Conservation (phyloP, 2,329 filamentous ascomycete genomes). For the Diplocarpon rosae region DNA sequence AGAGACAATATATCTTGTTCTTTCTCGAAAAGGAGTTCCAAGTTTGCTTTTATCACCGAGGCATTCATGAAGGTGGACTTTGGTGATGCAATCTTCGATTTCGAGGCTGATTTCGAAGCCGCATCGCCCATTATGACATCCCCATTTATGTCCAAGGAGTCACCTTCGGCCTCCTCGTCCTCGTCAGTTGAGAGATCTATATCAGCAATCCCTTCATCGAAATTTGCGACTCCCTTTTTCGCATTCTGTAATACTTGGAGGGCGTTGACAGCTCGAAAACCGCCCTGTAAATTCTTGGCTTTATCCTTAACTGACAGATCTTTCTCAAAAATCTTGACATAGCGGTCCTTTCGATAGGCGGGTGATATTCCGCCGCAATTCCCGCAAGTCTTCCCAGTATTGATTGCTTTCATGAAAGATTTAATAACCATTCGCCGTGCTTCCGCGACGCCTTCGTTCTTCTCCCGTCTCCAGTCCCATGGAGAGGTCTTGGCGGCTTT, state of each 20-base stretch:
- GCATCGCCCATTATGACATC: slow-evolving; percentile 47
- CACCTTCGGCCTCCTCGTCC: slow-evolving; percentile 33
- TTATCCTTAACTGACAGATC: slow-evolving; percentile 63
- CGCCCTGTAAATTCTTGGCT: slow-evolving; percentile 61
- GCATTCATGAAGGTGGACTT: slow-evolving; percentile 69
- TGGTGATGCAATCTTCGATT: slow-evolving; percentile 30
- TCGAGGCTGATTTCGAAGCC: slow-evolving; percentile 29
- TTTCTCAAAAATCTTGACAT: slow-evolving; percentile 88
- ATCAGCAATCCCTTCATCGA: slow-evolving; percentile 61
- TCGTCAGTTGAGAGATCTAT: slow-evolving; percentile 42
- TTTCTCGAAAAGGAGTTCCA: slow-evolving; percentile 72
- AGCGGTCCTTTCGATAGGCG: slow-evolving; percentile 77
- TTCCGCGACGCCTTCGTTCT: slow-evolving; percentile 75
- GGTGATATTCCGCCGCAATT: slow-evolving; percentile 62
- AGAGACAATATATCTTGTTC: slow-evolving; percentile 75
- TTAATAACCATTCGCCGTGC: slow-evolving; percentile 67
- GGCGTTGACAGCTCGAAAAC: slow-evolving; percentile 37
- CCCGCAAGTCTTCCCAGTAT: slow-evolving; percentile 57
- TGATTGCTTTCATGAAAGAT: slow-evolving; percentile 68
- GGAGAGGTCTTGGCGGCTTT: slow-evolving; percentile 39
- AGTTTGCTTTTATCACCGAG: slow-evolving; percentile 69
- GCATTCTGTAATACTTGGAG: slow-evolving; percentile 30
- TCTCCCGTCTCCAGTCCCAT: slow-evolving; percentile 38
- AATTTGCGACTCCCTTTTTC: slow-evolving; percentile 27
- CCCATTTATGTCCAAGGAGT: slow-evolving; percentile 42